These are phyloP conservation scores for Cryptosporidium xiaoi DNA, from an alignment of 169 alveolate species.

Conservation along the genomic window DNA sequence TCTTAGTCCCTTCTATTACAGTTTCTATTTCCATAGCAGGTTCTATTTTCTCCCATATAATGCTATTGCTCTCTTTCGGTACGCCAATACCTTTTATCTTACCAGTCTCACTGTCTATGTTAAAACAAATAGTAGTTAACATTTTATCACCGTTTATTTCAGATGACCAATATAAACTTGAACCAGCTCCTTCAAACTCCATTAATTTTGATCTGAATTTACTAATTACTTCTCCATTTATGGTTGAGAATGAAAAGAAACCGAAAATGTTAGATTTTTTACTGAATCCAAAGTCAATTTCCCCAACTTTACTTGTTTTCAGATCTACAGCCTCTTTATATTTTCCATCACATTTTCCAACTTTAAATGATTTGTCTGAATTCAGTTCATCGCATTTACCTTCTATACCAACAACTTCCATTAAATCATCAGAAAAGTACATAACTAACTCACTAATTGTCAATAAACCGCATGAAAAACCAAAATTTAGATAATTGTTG, in stretches of 20 bases:
- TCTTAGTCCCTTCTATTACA: not conserved
- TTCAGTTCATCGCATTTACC: constrained; percentile 18
- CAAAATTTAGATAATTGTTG: constrained; percentile 9
- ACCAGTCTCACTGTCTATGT: constrained; percentile 13
- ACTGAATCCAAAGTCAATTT: constrained; percentile 45
- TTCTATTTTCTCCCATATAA: constrained; percentile 9
- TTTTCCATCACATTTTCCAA: constrained; percentile 20
- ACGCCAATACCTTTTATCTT: constrained; percentile 25
- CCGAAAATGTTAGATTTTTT: constrained; percentile 18
- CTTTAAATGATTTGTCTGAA: constrained; percentile 11
- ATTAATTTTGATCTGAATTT: constrained; percentile 12
- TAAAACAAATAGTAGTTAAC: constrained; percentile 39
- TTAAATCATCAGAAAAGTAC: not conserved
- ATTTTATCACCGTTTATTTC: constrained; percentile 9
- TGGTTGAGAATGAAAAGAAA: constrained; percentile 39
- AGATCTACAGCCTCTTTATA: not conserved
- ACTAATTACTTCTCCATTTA: constrained; percentile 2
- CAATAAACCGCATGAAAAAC: constrained; percentile 37
- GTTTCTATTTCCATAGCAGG: not conserved
- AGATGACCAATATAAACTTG: constrained; percentile 33
- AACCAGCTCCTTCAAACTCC: constrained; percentile 38
- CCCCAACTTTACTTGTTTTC: not conserved
- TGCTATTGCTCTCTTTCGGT: constrained; percentile 8
- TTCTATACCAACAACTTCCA: constrained; percentile 28
- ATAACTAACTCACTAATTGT: not conserved